A percentile compares a stretch with the other conserved stretches of the same genome.
Conservation (phyloP, 495 filamentous ascomycete species). For the Daldinia loculata region DNA sequence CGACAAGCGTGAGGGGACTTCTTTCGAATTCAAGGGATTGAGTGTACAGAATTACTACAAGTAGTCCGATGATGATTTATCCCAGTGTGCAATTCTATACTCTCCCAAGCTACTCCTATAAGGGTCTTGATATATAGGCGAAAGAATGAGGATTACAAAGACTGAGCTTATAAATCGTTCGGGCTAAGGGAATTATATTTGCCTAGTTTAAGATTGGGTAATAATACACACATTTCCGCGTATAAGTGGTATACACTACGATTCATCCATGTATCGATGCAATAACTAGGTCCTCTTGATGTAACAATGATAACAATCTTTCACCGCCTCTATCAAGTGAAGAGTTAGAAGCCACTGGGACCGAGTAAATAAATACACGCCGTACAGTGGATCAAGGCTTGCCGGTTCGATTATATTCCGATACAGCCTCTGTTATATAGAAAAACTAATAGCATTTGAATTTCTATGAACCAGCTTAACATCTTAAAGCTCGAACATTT, state of each 20-base stretch:
- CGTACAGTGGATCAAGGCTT: neutral
- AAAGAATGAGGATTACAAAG: neutral
- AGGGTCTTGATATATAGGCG: neutral
- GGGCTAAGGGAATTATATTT: neutral
- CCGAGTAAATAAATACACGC: neutral
- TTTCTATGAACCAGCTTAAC: neutral
- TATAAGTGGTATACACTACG: neutral
- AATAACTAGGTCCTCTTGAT: no score
- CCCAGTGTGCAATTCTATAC: no score
- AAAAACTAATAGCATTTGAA: neutral
- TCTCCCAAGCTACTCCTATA: no score
- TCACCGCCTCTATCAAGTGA: neutral
- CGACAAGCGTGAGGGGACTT: conserved; percentile 50
- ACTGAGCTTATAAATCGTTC: neutral
- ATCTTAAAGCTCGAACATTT: neutral
- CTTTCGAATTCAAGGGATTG: conserved; percentile 55
- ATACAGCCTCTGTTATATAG: no score
- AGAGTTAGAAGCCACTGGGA: neutral
- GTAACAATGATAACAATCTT: no score
- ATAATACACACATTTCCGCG: neutral
- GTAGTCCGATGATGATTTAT: neutral
- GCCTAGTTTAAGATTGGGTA: neutral
- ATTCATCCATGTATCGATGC: no score
- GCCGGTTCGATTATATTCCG: no score
- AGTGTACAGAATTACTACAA: conserved; percentile 54